phyloP scores from a whole-genome alignment of 2,329 filamentous ascomycete species.

The Thelonectria rubi region DNA sequence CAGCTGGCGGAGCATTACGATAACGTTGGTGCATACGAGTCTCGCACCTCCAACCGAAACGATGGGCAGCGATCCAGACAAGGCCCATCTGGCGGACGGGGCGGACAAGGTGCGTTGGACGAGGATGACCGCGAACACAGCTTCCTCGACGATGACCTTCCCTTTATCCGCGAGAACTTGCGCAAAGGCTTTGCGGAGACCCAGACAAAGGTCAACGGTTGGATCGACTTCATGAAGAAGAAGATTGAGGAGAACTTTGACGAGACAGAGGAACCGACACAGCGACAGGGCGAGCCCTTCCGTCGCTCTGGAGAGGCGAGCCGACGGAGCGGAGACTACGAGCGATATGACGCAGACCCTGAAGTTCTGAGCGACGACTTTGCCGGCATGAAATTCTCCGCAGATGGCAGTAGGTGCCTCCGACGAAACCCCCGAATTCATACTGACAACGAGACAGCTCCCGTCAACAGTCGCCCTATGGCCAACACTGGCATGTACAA shows the following conservation, averaged over 20 bases:
- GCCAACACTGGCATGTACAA: slow-evolving; percentile 86
- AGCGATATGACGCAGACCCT: slow-evolving; percentile 94
- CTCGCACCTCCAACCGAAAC: slow-evolving; percentile 60
- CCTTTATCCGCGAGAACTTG: slow-evolving; percentile 90
- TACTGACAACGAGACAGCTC: slow-evolving; percentile 42
- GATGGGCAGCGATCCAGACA: slow-evolving; percentile 47
- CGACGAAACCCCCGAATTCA: background rate
- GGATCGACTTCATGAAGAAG: slow-evolving; percentile 93
- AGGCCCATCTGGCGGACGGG: slow-evolving; percentile 46
- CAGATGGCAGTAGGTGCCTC: slow-evolving; percentile 66
- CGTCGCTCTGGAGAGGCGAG: slow-evolving; percentile 68
- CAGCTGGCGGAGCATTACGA: slow-evolving; percentile 93
- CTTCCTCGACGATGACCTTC: slow-evolving; percentile 96
- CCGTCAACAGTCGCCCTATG: slow-evolving; percentile 63
- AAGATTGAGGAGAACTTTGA: slow-evolving; percentile 89
- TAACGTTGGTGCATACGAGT: slow-evolving; percentile 66
- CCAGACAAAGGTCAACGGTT: slow-evolving; percentile 89
- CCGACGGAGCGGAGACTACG: slow-evolving; percentile 84
- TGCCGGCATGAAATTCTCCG: slow-evolving; percentile 70
- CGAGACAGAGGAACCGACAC: slow-evolving; percentile 65
- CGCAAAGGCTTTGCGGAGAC: slow-evolving; percentile 95
- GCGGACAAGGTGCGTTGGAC: slow-evolving; percentile 51
- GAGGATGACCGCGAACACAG: slow-evolving; percentile 79
- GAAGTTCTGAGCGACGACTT: slow-evolving; percentile 92
- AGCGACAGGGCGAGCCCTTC: slow-evolving; percentile 44